These are phyloP conservation scores for Aquilaria malaccensis DNA, from an alignment of 345 rosid species.

Conservation along the genomic window DNA sequence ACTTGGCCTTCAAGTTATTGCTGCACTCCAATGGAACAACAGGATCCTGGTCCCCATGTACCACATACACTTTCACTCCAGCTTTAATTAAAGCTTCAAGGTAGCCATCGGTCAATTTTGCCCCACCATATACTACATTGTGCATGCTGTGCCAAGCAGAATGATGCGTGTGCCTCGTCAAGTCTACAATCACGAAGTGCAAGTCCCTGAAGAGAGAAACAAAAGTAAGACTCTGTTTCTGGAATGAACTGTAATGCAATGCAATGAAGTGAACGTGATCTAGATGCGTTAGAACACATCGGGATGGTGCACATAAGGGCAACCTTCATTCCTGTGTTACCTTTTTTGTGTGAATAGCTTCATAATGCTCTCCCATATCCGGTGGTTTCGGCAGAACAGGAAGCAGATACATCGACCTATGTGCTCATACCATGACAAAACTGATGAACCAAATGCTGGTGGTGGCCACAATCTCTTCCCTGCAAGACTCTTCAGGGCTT, in stretches of 20 bases:
- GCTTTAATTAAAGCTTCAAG: slow-evolving; percentile 29
- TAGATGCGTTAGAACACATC: no score
- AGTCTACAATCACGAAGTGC: slow-evolving; percentile 26
- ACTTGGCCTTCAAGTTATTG: slow-evolving; percentile 36
- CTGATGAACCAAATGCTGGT: slow-evolving; percentile 39
- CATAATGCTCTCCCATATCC: slow-evolving; percentile 56
- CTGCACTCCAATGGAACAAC: slow-evolving; percentile 56
- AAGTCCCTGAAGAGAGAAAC: slow-evolving; percentile 31
- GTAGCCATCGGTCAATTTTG: slow-evolving; percentile 42
- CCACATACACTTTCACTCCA: slow-evolving; percentile 29
- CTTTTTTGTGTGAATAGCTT: slow-evolving; percentile 50
- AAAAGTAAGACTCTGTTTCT: background rate
- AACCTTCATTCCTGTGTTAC: slow-evolving; percentile 18
- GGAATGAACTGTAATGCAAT: no score
- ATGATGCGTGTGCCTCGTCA: slow-evolving; percentile 71
- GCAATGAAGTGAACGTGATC: no score
- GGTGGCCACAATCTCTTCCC: slow-evolving; percentile 78
- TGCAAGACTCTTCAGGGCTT: slow-evolving; percentile 45
- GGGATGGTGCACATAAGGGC: no score
- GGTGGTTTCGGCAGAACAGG: slow-evolving; percentile 51
- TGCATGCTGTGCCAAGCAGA: slow-evolving; percentile 84
- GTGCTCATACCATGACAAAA: slow-evolving; percentile 85
- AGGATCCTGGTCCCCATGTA: slow-evolving; percentile 57
- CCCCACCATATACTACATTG: slow-evolving; percentile 75
- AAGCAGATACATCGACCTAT: slow-evolving; percentile 60